Evolutionary conservation across 169 alveolate species (phyloP).

Genomic region (Ichthyophthirius multifiliis): DNA sequence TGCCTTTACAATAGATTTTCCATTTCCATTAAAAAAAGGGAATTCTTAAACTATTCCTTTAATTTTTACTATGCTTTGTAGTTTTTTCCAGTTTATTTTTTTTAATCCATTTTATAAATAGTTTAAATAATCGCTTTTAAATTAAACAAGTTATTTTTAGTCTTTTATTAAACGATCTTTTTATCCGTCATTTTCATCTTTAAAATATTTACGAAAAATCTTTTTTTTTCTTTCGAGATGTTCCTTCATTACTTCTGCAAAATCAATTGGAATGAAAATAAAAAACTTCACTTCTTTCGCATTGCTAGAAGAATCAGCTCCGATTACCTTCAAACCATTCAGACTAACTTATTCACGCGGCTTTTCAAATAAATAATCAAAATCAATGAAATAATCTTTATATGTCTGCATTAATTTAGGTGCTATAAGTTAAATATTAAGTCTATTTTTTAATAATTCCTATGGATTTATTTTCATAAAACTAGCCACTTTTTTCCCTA

Average conservation of each 20-base stretch:
- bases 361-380: neutral
- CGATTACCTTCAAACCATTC: neutral
- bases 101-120: neutral
- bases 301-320: neutral
- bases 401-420: conserved; percentile 8
- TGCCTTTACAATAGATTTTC: neutral
- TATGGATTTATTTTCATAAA: neutral
- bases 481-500: conserved; percentile 18
- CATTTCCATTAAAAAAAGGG: neutral
- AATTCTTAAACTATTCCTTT: neutral
- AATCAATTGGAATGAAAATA: neutral
- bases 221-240: neutral
- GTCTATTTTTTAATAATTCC: neutral
- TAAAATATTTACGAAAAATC: neutral
- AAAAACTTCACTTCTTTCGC: neutral
- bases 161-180: neutral
- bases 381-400: conserved; percentile 18
- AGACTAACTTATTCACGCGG: neutral
- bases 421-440: conserved; percentile 22
- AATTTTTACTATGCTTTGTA: neutral
- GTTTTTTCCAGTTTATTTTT: neutral
- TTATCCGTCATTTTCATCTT: neutral
- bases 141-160: neutral
- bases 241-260: neutral
- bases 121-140: neutral